Evolutionary conservation across 345 rosid genomes (phyloP).

Genomic region (Adansonia digitata): DNA sequence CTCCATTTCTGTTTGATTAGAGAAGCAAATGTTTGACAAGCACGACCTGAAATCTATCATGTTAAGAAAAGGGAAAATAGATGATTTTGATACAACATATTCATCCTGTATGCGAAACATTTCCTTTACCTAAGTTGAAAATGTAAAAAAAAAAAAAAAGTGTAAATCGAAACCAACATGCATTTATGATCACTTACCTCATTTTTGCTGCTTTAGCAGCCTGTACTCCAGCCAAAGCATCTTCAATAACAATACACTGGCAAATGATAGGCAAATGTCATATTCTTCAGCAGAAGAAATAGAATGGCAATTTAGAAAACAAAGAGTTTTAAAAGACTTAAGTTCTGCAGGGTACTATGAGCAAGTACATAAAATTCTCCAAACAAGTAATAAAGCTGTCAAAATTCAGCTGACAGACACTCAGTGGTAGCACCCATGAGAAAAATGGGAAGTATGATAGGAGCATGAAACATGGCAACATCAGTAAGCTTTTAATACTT

Average conservation of each 20-base stretch:
- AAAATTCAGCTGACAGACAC: not conserved
- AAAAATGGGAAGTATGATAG: not conserved
- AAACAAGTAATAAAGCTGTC: not conserved
- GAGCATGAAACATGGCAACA: not conserved
- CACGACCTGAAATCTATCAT: not conserved
- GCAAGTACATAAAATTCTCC: not conserved
- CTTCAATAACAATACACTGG: conserved; percentile 91
- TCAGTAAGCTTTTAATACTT: not conserved
- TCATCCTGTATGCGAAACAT: not conserved
- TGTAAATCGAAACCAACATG: conserved; percentile 6
- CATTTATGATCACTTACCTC: conserved; percentile 48
- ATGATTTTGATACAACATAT: not conserved
- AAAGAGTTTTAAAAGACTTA: not conserved
- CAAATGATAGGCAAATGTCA: conserved; percentile 16
- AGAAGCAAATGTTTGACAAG: conserved; percentile 5
- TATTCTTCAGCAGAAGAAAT: not conserved
- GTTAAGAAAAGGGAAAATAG: not conserved
- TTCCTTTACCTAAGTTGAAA: not conserved
- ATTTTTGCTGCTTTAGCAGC: conserved; percentile 93
- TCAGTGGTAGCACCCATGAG: not conserved
- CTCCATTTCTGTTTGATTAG: not conserved
- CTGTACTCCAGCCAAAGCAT: conserved; percentile 93
- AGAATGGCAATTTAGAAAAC: not conserved
- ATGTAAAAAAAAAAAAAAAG: not conserved
- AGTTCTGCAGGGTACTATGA: not conserved